Evolutionary conservation across 805 yeast species (phyloP), one percentile per base, ranked within the genome.

Genomic region (Metschnikowia chrysomelidarum): DNA sequence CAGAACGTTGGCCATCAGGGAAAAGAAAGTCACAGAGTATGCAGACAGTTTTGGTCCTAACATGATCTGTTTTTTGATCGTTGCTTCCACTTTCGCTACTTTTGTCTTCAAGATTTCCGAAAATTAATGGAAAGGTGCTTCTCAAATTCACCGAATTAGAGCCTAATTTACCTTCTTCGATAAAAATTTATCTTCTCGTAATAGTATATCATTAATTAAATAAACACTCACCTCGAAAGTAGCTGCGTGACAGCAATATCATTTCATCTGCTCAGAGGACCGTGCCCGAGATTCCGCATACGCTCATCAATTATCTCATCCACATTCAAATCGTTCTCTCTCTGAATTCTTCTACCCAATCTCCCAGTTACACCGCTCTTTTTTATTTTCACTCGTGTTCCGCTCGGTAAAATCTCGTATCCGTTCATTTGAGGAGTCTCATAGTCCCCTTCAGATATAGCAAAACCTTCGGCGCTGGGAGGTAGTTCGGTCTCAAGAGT

Each of bases 21-120:
- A 77, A 46, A 87, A 88, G 66, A 78, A 78, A 43, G 87, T 94
- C 3, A 83, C 80, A 16, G 75, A 85, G 45, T 93, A 91, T 54
- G 95, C 85, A 46, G 98, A 93, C 61, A 78, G 73, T 53, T 56
- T 80, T 43, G 98, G 98, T 0, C 97, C 98, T 12, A 80, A 82
- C 45, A 71, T 80, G 57, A 77, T 93, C 32, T 91, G 97, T 66
- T 59, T 64, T 13, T 82, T 83, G 34, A 69, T 93, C 47, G 81
- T 85, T 2, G 61, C 80, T 1, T 81, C 95, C 2, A 78, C 88
- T 7, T 64, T 76, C 19, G 68, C 75, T 19, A 75, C 84, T 2
- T 82, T 80, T 49, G 49, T 77, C 23, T 82, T 77, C 54, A 72
- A 74, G 49, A 47, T 54, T 30, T 32, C 71, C 26, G 71, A 75